Base-by-base conservation (phyloP, 768 basidiomycete genomes). In the Cystobasidiopsis lactophilus region DNA sequence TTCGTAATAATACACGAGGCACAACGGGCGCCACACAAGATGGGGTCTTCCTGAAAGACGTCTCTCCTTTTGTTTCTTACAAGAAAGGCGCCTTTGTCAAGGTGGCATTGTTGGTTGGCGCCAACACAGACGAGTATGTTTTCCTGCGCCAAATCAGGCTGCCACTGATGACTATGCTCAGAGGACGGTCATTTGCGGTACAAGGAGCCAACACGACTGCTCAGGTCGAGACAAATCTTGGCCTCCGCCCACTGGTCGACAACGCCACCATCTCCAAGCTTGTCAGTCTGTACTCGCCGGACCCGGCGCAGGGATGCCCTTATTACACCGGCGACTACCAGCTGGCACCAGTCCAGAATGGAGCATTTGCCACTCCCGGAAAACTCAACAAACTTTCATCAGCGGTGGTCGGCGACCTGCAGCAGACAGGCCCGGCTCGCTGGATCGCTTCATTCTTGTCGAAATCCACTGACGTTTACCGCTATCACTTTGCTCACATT, bases 281-380 rank as follows among this genome's bases (percentile, higher is more conserved):
- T 37, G 52, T 54, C 31, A 47, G 41, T 9, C 38, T 47, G 2
- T 61, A 58, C 46, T 50, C 56, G n/a, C 27, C 52, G 21, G 56
- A 56, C 11, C 60, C 53, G 0, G 26, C 33, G 0, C 18, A 45
- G 18, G 60, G 60, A 1, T 55, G 49, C 38, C 60, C 60, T 0
- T 58, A 50, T 56, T 43, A 54, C 44, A 59, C 58, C 0, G 60
- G 60, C 3, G 58, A 59, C 35, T 43, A 43, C 23, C 41, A 43
- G 23, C 41, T 43, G 19, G 10, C 7, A 7, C 41, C 41, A 11
- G 19, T 19, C 41, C 41, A 43, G 27, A 19, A 7, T 43, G 41
- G 41, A 7, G 19, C 19, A 18, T 43, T 19, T 24, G 23, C 9
- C 7, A 43, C 41, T 11, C 41, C 41, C 19, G 41, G 41, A 7